Base-by-base conservation (phyloP, 345 rosid genomes). In the Psidium guajava region DNA sequence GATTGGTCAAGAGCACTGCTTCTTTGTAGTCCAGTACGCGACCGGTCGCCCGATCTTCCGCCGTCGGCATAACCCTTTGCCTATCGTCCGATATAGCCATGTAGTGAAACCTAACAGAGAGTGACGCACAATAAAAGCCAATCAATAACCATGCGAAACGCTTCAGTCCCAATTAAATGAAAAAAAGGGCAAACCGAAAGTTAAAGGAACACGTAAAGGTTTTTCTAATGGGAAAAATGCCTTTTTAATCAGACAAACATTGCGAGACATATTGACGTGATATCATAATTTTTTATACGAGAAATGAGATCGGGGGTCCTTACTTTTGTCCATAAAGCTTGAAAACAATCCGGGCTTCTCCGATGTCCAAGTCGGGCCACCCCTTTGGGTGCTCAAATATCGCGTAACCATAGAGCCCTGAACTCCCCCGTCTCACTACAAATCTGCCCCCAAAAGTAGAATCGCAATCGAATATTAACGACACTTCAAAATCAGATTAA, bases 21-120 rank as follows among this genome's bases (percentile, higher is more conserved):
- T 91, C 91, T 5, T 86, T 81, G 56, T 87, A 91, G 12, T 88
- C 91, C 5, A 90, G 90, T 1, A 20, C 61, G 27, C 47, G 25
- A 3, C 89, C 93, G 11, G 11, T 40, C 4, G 10, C 24, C 11
- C 90, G 84, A 73, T 91, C 92, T 47, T 50, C n/a, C 9, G 85
- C 54, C 13, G 82, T 58, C 3, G 93, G 93, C 93, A 90, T 91
- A 28, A 86, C 74, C 83, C 90, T 84, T 64, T 89, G 90, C 75
- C 82, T 87, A 28, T 87, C 81, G 57, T 91, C 92, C 25, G 93
- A 88, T 49, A 90, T 15, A 16, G 87, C 89, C 92, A 91, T 91
- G 69, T 27, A 90, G 12, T 83, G 88, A 89, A 91, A 91, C 87
- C 93, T 91, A 81, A 12, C 5, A 24, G 47, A 9, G 80, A 36